phyloP scores from a whole-genome alignment of 345 rosid genomes.

The Reutealis trisperma region DNA sequence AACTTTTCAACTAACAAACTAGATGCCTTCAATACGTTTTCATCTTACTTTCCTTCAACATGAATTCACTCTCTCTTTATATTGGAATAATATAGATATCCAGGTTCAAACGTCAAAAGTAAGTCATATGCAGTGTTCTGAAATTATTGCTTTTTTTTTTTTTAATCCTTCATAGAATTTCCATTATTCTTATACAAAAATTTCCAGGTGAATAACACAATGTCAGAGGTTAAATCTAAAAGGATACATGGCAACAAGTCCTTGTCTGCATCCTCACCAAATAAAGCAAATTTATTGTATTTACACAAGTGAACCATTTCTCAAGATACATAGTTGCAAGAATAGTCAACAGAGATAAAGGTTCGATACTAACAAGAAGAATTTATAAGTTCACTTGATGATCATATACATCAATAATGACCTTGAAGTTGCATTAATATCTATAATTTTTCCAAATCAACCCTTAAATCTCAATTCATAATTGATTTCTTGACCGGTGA shows the following conservation, averaged over 20 bases:
- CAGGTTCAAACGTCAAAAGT: no score
- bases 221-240: background rate
- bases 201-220: background rate
- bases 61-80: no score
- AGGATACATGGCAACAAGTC: background rate
- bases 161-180: background rate
- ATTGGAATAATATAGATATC: no score
- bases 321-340: no score
- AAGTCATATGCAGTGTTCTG: background rate
- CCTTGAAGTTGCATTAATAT: background rate
- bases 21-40: no score
- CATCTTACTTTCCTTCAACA: no score
- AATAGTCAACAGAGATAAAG: background rate
- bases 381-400: background rate
- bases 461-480: background rate
- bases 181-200: background rate
- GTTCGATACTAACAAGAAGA: background rate
- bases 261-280: background rate
- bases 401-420: background rate
- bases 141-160: background rate
- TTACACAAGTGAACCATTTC: no score
- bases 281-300: background rate
- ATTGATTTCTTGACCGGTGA: background rate
- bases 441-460: background rate
- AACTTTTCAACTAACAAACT: background rate